Conservation (phyloP, 768 basidiomycete species). For the Tricholoma saponaceum region DNA sequence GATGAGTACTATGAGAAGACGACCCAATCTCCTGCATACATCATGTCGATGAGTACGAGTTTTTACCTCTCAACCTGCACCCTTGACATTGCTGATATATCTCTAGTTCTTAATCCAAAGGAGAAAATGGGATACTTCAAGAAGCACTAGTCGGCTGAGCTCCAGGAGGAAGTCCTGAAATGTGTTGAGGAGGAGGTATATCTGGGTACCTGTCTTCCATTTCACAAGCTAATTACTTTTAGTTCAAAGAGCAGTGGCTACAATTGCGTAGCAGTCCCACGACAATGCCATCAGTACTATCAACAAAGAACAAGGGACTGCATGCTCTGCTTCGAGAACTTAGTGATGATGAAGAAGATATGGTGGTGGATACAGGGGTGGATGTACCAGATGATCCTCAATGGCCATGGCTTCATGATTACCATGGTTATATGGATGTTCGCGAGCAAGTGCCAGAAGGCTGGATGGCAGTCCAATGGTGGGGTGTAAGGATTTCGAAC, state of each 20-base stretch:
- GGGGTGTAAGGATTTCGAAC: slow-evolving; percentile 29
- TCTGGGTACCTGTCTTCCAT: not conserved
- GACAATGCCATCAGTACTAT: not conserved
- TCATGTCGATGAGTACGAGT: slow-evolving; percentile 20
- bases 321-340: not conserved
- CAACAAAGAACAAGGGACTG: not conserved
- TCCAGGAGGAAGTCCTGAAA: slow-evolving; percentile 13
- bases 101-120: slow-evolving; percentile 20
- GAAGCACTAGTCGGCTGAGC: slow-evolving; percentile 20
- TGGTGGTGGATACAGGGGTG: not conserved
- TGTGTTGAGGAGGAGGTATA: too few relatives aligned
- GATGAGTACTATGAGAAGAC: slow-evolving; percentile 23
- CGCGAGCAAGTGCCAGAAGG: slow-evolving; percentile 7
- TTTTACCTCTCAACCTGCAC: too few relatives aligned
- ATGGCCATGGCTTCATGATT: slow-evolving; percentile 16
- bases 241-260: not conserved
- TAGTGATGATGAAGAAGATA: not conserved
- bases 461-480: slow-evolving; percentile 25
- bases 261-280: not conserved
- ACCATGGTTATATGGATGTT: slow-evolving; percentile 17
- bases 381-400: not conserved
- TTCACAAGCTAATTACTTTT: not conserved
- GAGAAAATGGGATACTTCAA: slow-evolving; percentile 20
- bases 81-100: not conserved
- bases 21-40: slow-evolving; percentile 22